phyloP scores from a whole-genome alignment of 495 filamentous ascomycete species.

The Hypomontagnella monticulosa region DNA sequence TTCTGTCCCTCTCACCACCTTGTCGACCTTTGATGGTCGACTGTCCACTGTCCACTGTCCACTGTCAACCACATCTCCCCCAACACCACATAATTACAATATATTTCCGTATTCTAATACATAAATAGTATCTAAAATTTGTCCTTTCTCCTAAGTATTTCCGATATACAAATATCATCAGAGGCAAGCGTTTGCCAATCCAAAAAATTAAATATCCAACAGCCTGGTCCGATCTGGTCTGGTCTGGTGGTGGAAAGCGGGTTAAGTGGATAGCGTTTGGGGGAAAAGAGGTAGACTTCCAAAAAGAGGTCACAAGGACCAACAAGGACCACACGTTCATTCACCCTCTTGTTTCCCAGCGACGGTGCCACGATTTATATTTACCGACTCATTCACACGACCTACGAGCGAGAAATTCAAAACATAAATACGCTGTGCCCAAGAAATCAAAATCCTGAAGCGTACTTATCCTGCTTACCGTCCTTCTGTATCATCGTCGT shows the following conservation, averaged over 20 bases:
- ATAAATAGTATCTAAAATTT: constrained; percentile 2
- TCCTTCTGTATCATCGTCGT: background rate
- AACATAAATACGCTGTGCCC: background rate
- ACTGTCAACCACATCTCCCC: background rate
- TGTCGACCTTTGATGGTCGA: background rate
- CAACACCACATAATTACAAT: constrained; percentile 11
- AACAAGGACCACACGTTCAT: background rate
- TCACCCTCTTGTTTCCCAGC: constrained; percentile 12
- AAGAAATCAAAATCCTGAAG: constrained; percentile 1
- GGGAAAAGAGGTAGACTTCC: constrained; percentile 8
- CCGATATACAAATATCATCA: constrained; percentile 27
- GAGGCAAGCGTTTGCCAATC: constrained; percentile 14
- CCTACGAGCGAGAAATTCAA: background rate
- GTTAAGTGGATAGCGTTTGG: background rate
- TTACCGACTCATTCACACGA: constrained; percentile 5
- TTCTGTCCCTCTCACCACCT: background rate
- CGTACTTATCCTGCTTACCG: background rate
- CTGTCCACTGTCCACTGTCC: too few relatives aligned
- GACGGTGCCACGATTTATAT: constrained; percentile 14
- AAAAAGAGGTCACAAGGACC: background rate
- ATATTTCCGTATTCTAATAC: constrained; percentile 17
- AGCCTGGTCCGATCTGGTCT: too few relatives aligned
- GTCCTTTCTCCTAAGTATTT: constrained; percentile 15
- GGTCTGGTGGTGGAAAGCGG: background rate
- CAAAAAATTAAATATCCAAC: constrained; percentile 8